Evolutionary conservation across 441 rosid genomes (phyloP).

Genomic region (Erodium chrysanthum): DNA sequence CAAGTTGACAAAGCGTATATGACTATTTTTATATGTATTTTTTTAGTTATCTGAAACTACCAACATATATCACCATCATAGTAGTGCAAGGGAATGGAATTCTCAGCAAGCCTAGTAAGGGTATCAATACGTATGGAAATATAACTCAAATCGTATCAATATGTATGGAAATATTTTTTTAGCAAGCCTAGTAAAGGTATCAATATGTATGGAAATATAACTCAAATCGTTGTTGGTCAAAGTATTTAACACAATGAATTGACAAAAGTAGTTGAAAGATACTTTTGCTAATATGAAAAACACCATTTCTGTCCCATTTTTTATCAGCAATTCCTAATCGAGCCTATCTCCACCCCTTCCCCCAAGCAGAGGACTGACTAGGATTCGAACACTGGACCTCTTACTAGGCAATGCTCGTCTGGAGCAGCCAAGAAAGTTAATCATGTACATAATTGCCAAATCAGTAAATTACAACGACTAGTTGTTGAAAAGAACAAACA

Average conservation of each 20-base stretch:
- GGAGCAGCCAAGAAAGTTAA: background rate
- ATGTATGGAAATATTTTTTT: background rate
- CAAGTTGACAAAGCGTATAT: background rate
- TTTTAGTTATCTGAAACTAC: background rate
- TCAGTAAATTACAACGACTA: background rate
- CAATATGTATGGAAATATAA: background rate
- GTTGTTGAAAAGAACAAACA: background rate
- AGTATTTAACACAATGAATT: background rate
- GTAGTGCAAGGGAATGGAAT: background rate
- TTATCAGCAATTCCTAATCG: too few relatives aligned
- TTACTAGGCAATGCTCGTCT: too few relatives aligned
- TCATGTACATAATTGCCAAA: background rate
- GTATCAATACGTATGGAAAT: background rate
- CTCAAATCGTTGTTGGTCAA: background rate
- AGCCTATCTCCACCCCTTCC: too few relatives aligned
- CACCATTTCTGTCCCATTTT: background rate
- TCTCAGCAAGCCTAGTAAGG: background rate
- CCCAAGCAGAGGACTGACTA: too few relatives aligned
- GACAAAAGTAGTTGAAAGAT: background rate
- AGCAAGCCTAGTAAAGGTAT: background rate
- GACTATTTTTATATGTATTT: background rate
- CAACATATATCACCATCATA: background rate
- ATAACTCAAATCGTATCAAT: background rate
- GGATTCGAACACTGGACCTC: too few relatives aligned
- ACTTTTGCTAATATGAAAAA: background rate